Conservation (phyloP, 169 alveolate genomes). For the Perkinsus olseni region DNA sequence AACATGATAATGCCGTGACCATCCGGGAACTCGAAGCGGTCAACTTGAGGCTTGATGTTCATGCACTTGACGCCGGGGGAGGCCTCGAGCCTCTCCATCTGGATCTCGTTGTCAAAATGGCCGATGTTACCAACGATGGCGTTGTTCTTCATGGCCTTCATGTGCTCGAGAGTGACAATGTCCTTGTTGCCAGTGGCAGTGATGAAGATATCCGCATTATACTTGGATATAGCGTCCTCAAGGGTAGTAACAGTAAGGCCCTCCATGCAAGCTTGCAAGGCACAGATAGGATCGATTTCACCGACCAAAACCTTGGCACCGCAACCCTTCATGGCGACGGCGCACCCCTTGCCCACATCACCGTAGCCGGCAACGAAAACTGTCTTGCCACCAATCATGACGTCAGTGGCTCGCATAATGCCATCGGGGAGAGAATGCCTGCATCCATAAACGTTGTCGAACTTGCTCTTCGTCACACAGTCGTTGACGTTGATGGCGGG, state of each 20-base stretch:
- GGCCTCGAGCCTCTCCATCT: slow-evolving; percentile 76
- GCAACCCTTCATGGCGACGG: slow-evolving; percentile 88
- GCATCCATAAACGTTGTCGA: slow-evolving; percentile 96
- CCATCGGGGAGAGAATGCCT: slow-evolving; percentile 96
- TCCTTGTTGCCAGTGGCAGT: slow-evolving; percentile 93
- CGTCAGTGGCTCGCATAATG: slow-evolving; percentile 94
- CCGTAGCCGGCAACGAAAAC: slow-evolving; percentile 95
- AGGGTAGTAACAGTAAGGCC: slow-evolving; percentile 86
- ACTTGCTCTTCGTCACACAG: slow-evolving; percentile 93
- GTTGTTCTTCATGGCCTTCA: slow-evolving; percentile 93
- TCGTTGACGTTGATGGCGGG: slow-evolving; percentile 94
- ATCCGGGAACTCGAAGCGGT: slow-evolving; percentile 45
- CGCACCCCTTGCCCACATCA: slow-evolving; percentile 98
- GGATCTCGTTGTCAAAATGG: slow-evolving; percentile 96
- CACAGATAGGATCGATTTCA: slow-evolving; percentile 98
- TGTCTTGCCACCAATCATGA: slow-evolving; percentile 93
- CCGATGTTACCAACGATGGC: slow-evolving; percentile 90
- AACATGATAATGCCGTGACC: slow-evolving; percentile 84
- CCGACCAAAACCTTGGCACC: slow-evolving; percentile 95
- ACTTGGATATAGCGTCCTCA: slow-evolving; percentile 66
- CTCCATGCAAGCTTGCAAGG: slow-evolving; percentile 94
- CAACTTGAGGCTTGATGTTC: slow-evolving; percentile 88
- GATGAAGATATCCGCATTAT: slow-evolving; percentile 87
- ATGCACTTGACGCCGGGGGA: slow-evolving; percentile 75
- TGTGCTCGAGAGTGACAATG: slow-evolving; percentile 82